Base-by-base conservation (phyloP, 345 rosid genomes). In the Excoecaria agallocha region DNA sequence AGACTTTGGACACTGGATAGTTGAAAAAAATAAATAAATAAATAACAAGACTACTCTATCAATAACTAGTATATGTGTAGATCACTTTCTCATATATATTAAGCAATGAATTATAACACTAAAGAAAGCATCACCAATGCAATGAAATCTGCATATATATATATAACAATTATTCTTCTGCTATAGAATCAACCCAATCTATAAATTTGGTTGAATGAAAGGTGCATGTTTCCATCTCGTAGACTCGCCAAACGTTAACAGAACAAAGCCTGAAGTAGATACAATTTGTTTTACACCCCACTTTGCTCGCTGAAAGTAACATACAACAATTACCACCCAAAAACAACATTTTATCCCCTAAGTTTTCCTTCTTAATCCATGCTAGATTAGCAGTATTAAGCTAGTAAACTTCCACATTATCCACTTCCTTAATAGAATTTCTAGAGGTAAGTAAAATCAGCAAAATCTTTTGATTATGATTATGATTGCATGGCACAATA, bases 351-450 rank as follows among this genome's bases (percentile, higher is more conserved):
- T 51, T 25, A 4, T 78, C 77, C 4, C 78, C 69, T 15, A 80
- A 22, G 7, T 16, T 75, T 16, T 57, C 59, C 67, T 25, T 43
- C 63, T 43, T 81, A 12, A 30, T 50, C 81, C 82, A 71, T 1
- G 10, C 54, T 2, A 78, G 71, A 2, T 67, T 74, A 24, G 15
- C 74, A 0, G 9, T 4, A 38, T 74, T 49, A 16, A 83, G 78
- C 77, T n/a, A 12, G 58, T 60, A 68, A 38, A 78, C 75, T 57
- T 78, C 80, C 1, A 76, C 82, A 12, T 67, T 71, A 52, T 84
- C 79, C 35, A 78, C 73, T 20, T 55, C n/a, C 1, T 67, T 55
- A n/a, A 3, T 62, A 8, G 74, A 45, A 45, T 69, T 70, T 59
- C 62, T 66, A 19, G 72, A 78, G 1, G 72, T 16, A 2, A 81